Conservation (phyloP, 345 rosid species). For the Syzygium jambos region DNA sequence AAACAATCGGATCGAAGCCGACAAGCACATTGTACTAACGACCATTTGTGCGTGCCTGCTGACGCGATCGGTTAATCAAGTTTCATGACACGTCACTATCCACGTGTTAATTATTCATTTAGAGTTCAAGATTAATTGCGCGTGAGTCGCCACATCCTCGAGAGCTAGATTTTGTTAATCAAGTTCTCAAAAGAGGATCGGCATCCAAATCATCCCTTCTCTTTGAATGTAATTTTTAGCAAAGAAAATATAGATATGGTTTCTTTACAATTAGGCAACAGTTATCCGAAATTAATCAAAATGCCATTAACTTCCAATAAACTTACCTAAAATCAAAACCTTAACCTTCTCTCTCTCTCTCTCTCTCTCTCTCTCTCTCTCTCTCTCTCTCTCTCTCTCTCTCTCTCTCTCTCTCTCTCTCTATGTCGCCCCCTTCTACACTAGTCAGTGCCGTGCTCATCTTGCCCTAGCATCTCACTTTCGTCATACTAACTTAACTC, state of each 20-base stretch:
- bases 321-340: background rate
- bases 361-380: background rate
- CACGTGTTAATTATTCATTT: background rate
- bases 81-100: background rate
- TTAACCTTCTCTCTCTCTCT: background rate
- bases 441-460: background rate
- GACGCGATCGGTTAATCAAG: background rate
- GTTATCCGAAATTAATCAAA: too few relatives aligned
- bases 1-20: background rate
- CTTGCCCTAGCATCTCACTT: background rate
- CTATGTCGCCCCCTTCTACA: background rate
- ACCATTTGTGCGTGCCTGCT: background rate
- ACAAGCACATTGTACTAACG: fast-evolving
- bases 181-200: background rate
- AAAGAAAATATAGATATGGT: too few relatives aligned
- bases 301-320: too few relatives aligned
- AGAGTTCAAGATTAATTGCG: too few relatives aligned
- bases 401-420: background rate
- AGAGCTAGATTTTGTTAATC: background rate
- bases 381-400: background rate
- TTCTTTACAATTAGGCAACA: too few relatives aligned
- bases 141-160: background rate
- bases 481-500: background rate
- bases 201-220: background rate
- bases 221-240: background rate